Percentiles rank a stretch among this genome's conserved stretches.
These are phyloP conservation scores for Hemisphaericaspora nanyangensis DNA, from an alignment of 805 yeast genomes.

Conservation along the genomic window DNA sequence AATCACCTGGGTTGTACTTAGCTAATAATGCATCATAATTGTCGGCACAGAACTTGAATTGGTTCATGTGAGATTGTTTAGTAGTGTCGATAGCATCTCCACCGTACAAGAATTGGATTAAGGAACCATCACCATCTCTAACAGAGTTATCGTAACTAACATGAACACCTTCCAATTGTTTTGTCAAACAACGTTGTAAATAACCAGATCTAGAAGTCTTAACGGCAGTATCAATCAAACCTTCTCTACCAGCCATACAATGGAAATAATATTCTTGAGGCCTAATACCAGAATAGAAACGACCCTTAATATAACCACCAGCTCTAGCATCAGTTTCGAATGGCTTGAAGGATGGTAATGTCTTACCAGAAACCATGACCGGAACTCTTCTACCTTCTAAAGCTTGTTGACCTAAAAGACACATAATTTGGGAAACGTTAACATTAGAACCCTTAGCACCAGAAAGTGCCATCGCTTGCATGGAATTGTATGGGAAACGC, in stretches of 20 bases:
- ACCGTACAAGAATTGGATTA: slow-evolving; percentile 94
- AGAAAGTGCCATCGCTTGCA: slow-evolving; percentile 98
- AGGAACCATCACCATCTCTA: slow-evolving; percentile 91
- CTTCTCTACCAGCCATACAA: slow-evolving; percentile 99
- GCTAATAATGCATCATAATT: slow-evolving; percentile 82
- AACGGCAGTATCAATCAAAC: slow-evolving; percentile 98
- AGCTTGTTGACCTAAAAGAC: slow-evolving; percentile 98
- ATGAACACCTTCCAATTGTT: slow-evolving; percentile 96
- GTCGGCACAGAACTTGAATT: slow-evolving; percentile 88
- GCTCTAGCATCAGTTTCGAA: slow-evolving; percentile 97
- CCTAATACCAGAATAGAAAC: slow-evolving; percentile 95
- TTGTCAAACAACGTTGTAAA: slow-evolving; percentile 95
- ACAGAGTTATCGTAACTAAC: slow-evolving; percentile 92
- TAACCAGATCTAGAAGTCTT: slow-evolving; percentile 98
- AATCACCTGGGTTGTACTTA: slow-evolving; percentile 80
- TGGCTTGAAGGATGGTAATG: slow-evolving; percentile 93
- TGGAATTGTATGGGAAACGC: slow-evolving; percentile 89
- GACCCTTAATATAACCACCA: slow-evolving; percentile 95
- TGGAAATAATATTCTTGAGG: slow-evolving; percentile 99
- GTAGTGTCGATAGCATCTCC: slow-evolving; percentile 96
- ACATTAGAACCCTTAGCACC: slow-evolving; percentile 99
- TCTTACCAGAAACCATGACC: slow-evolving; percentile 97
- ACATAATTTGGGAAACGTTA: slow-evolving; percentile 98
- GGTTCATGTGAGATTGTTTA: slow-evolving; percentile 89
- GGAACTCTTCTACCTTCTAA: slow-evolving; percentile 99